A percentile compares a stretch with the other conserved stretches of the same genome.
Conservation (phyloP, 441 rosid genomes). For the Arabidopsis hybrid region DNA sequence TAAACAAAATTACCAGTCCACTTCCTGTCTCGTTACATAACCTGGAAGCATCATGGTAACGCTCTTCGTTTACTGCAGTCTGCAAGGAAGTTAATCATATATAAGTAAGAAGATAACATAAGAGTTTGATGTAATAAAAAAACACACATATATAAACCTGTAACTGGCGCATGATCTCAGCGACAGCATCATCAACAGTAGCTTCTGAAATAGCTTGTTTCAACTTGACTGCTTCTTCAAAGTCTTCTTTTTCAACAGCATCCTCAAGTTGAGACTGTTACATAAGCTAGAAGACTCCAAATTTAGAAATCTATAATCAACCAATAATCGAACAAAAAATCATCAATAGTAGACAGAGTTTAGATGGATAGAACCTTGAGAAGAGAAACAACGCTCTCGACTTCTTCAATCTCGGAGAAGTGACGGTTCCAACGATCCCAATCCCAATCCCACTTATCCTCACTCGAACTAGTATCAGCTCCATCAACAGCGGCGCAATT, state of each 20-base stretch:
- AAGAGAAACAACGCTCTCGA: conserved; percentile 77
- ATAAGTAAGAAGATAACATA: conserved; percentile 25
- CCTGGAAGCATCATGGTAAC: conserved; percentile 87
- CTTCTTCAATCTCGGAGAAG: conserved; percentile 79
- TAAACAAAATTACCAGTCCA: conserved; percentile 72
- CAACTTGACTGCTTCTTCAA: conserved; percentile 81
- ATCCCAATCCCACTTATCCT: conserved; percentile 61
- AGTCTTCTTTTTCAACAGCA: conserved; percentile 88
- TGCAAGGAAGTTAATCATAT: conserved; percentile 44
- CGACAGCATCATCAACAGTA: conserved; percentile 69
- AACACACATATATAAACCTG: conserved; percentile 52
- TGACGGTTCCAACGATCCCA: conserved; percentile 93
- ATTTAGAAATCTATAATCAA: conserved; percentile 7
- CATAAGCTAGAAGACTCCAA: conserved; percentile 28
- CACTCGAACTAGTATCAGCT: conserved; percentile 47
- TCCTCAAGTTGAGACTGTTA: conserved; percentile 89
- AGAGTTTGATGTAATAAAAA: conserved; percentile 10
- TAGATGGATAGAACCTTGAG: conserved; percentile 59
- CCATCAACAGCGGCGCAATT: conserved; percentile 33
- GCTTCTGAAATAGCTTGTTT: conserved; percentile 78
- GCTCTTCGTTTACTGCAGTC: conserved; percentile 80
- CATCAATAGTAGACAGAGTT: background rate
- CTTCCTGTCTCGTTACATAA: conserved; percentile 78
- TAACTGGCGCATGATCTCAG: conserved; percentile 80
- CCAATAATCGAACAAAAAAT: background rate